Conservation (phyloP, 257 asterid genomes). For the Scutellaria barbata region DNA sequence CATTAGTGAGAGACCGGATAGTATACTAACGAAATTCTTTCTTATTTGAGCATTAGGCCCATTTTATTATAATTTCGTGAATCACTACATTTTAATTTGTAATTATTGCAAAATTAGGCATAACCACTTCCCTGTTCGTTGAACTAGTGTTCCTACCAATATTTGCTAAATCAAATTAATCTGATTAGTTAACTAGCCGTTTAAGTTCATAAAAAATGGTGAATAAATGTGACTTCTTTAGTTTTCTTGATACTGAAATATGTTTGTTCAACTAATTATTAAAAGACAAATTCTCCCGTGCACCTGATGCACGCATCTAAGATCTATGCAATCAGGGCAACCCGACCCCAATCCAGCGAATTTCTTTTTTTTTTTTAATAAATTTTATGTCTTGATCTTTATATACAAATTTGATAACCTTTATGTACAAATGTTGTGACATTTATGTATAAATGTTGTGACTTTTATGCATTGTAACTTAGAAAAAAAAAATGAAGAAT, state of each 20-base stretch:
- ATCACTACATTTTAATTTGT: background rate
- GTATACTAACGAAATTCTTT: too few relatives aligned
- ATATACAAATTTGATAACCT: too few relatives aligned
- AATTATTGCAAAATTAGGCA: background rate
- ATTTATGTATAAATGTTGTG: too few relatives aligned
- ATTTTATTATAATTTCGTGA: background rate
- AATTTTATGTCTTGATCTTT: too few relatives aligned
- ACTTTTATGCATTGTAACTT: too few relatives aligned
- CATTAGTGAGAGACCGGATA: too few relatives aligned
- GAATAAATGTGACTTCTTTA: background rate
- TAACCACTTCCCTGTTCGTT: background rate
- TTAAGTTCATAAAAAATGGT: background rate
- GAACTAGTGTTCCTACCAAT: constrained; percentile 29
- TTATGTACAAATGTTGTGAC: too few relatives aligned
- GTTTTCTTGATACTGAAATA: background rate
- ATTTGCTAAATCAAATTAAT: background rate
- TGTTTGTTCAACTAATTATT: constrained; percentile 32
- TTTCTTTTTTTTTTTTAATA: too few relatives aligned
- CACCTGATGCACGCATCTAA: too few relatives aligned
- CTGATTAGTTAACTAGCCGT: background rate
- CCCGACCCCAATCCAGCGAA: too few relatives aligned
- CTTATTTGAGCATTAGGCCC: background rate
- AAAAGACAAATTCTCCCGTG: background rate
- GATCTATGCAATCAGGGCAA: too few relatives aligned
- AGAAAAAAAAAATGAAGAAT: too few relatives aligned